Evolutionary conservation across 768 basidiomycete genomes (phyloP).

Genomic region (Sarcodon aspratus): DNA sequence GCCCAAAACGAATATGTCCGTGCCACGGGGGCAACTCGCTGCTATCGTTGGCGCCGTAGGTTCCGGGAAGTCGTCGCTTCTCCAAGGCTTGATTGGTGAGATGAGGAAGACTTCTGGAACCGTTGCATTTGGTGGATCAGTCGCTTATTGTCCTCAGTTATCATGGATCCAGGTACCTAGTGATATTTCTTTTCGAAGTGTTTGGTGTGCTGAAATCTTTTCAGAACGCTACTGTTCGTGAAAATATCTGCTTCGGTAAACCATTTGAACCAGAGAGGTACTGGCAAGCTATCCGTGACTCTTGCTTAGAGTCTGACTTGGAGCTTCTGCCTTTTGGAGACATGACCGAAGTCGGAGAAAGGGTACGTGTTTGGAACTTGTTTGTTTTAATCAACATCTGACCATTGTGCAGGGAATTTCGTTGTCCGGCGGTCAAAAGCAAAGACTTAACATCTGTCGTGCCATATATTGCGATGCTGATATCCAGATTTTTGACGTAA

Average conservation of each 20-base stretch:
- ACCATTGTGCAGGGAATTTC: slow-evolving; percentile 53
- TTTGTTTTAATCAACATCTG: not conserved
- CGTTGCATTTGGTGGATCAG: slow-evolving; percentile 57
- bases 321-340: slow-evolving; percentile 71
- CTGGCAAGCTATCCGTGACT: slow-evolving; percentile 68
- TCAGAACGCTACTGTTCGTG: slow-evolving; percentile 74
- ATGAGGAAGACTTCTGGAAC: slow-evolving; percentile 64
- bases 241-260: slow-evolving; percentile 83
- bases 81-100: slow-evolving; percentile 73
- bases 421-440: slow-evolving; percentile 73
- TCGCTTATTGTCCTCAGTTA: slow-evolving; percentile 77
- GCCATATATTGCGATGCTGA: slow-evolving; percentile 81
- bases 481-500: slow-evolving; percentile 72
- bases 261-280: slow-evolving; percentile 75
- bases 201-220: not conserved
- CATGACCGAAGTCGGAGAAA: slow-evolving; percentile 77
- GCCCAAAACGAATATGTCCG: slow-evolving; percentile 46
- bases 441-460: slow-evolving; percentile 78
- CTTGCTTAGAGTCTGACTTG: slow-evolving; percentile 73
- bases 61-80: slow-evolving; percentile 53
- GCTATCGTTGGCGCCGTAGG: slow-evolving; percentile 76
- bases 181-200: not conserved
- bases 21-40: slow-evolving; percentile 68
- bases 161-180: slow-evolving; percentile 75
- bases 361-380: slow-evolving; percentile 16